These are phyloP conservation scores for Arthrobotrys musiformis DNA, from an alignment of 2,329 filamentous ascomycete species.

Conservation along the genomic window DNA sequence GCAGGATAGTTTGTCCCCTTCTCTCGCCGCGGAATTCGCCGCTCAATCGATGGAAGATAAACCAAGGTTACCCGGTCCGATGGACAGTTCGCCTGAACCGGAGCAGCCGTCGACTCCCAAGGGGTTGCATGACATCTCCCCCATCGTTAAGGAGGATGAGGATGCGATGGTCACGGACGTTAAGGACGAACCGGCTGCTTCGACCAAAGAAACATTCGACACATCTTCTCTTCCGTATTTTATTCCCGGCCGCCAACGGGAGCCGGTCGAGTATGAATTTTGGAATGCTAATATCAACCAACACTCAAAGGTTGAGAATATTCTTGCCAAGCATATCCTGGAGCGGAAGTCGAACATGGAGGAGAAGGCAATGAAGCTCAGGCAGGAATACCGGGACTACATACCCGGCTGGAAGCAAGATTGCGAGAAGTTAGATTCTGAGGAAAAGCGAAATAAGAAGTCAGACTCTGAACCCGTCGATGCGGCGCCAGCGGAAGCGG, in stretches of 20 bases:
- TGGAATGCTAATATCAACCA: conserved; percentile 56
- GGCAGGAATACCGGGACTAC: conserved; percentile 58
- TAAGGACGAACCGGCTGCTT: conserved; percentile 32
- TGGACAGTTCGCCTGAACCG: conserved; percentile 56
- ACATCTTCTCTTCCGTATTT: conserved; percentile 57
- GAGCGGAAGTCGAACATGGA: conserved; percentile 36
- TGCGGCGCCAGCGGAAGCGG: conserved; percentile 50
- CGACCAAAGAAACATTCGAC: conserved; percentile 33
- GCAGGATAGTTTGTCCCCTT: conserved; percentile 46
- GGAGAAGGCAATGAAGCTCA: conserved; percentile 55
- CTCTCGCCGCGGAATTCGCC: conserved; percentile 35
- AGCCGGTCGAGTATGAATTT: conserved; percentile 58
- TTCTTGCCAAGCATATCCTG: conserved; percentile 55
- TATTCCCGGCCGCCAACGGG: conserved; percentile 56
- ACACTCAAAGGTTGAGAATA: conserved; percentile 56
- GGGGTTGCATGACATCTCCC: conserved; percentile 38
- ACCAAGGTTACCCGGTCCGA: conserved; percentile 20
- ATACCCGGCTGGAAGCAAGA: conserved; percentile 56
- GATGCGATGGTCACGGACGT: conserved; percentile 56
- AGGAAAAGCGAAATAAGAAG: conserved; percentile 59
- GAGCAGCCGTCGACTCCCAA: conserved; percentile 45
- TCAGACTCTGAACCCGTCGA: conserved; percentile 57
- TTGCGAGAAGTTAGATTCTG: conserved; percentile 58
- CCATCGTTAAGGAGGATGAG: conserved; percentile 56
- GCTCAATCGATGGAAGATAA: conserved; percentile 51